Evolutionary conservation across 495 filamentous ascomycete genomes (phyloP), one percentile per base, ranked within the genome.

Genomic region (Margaritispora aquatica): DNA sequence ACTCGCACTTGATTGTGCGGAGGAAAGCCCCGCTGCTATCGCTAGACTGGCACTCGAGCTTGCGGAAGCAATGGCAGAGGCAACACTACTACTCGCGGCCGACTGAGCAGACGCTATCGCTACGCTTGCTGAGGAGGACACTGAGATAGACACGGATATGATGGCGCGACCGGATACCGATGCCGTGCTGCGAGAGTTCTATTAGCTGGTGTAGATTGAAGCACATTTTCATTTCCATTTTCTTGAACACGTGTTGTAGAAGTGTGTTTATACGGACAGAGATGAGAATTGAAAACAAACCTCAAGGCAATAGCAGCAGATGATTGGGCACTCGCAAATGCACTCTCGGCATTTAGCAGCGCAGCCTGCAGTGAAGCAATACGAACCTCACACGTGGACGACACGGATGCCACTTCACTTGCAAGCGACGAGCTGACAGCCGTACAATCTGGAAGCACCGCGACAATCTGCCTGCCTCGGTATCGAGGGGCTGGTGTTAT

Each of bases 361-460:
- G 31, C 23, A 9, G 48, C 29, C 31, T 58, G 46, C 13, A 59
- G 24, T 1, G 57, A 46, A 10, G 57, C 48, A 8, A 54, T 53
- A 17, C 21, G 21, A 4, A 31, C 20, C 0, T 29, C 26, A 19
- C 29, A 34, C 0, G 57, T 59, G 1, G 50, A 59, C 31, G 57
- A 52, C 22, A 54, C 49, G 3, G 38, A 44, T 15, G 38, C 11
- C 38, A 44, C 31, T 31, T 46, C 1, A 49, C 22, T 22, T 41
- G 22, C 8, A 49, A 26, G 36, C 0, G 49, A 44, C 1, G 34
- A 36, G 22, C 23, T 27, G 31, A 59, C 17, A 10, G 20, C 10
- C 4, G 8, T 24, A 23, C 57, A 59, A 47, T 59, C 57, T n/a
- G 57, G 57, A 41, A 59, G 57, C 9, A 47, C 21, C 1, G 7